Conservation (phyloP, 345 rosid species). For the Angophora floribunda region DNA sequence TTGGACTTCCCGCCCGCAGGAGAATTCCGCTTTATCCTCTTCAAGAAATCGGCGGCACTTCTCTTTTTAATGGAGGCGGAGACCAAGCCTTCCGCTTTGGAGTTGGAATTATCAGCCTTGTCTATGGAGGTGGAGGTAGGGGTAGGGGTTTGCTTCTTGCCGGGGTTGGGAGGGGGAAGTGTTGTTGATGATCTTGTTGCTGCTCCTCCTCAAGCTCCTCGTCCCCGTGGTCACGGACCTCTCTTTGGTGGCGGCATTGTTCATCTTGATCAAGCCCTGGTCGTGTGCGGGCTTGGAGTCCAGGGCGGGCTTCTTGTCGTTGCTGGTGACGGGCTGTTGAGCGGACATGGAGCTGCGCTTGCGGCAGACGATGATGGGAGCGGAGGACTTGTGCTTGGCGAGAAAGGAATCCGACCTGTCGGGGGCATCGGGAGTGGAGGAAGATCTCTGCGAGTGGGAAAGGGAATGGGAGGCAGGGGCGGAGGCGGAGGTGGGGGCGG, state of each 20-base stretch:
- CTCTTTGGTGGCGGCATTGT: conserved; percentile 16
- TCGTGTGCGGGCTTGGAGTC: conserved; percentile 8
- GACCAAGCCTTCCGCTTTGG: conserved; percentile 9
- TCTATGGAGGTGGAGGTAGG: conserved; percentile 22
- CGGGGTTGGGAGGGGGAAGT: not conserved
- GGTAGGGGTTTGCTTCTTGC: conserved; percentile 23
- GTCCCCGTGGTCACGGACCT: conserved; percentile 36
- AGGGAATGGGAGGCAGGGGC: not conserved
- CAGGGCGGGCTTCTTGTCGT: conserved; percentile 1
- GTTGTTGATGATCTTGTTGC: conserved; percentile 13
- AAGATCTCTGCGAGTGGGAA: not conserved
- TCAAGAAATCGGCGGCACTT: conserved; percentile 62
- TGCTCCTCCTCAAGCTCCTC: conserved; percentile 52
- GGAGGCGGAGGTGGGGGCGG: not conserved
- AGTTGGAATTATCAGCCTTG: not conserved
- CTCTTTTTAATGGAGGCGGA: conserved; percentile 38
- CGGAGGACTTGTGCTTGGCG: conserved; percentile 25
- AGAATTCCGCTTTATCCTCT: conserved; percentile 51
- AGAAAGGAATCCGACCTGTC: conserved; percentile 43
- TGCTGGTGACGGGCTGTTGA: conserved; percentile 16
- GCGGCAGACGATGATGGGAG: conserved; percentile 45
- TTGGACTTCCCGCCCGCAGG: conserved; percentile 17
- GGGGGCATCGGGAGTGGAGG: conserved; percentile 5
- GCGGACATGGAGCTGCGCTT: conserved; percentile 38
- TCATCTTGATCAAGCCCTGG: conserved; percentile 14